Conservation (phyloP, 1,139 yeast genomes). For the Candida dubliniensis region DNA sequence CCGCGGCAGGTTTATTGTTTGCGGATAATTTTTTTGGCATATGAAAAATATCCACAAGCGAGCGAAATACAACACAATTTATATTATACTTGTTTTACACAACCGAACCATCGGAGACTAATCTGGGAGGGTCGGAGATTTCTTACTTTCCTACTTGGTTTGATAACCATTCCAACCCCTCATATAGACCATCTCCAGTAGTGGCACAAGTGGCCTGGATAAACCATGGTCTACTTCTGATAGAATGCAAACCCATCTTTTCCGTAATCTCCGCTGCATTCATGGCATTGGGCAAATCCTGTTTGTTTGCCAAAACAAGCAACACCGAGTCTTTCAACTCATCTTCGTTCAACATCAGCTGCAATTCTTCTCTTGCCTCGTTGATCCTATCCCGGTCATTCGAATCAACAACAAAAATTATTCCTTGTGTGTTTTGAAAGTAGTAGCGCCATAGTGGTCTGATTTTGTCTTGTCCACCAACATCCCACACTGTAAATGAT, state of each 20-base stretch:
- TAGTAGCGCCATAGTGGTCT: constrained; percentile 44
- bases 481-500: constrained; percentile 43
- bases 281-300: constrained; percentile 44
- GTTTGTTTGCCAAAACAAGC: constrained; percentile 41
- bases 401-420: constrained; percentile 40
- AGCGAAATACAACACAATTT: too few relatives aligned
- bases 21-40: too few relatives aligned
- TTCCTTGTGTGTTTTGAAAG: constrained; percentile 42
- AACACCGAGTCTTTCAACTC: constrained; percentile 41
- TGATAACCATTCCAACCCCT: constrained; percentile 45
- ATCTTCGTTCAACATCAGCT: constrained; percentile 42
- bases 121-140: too few relatives aligned
- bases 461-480: constrained; percentile 43
- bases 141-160: constrained; percentile 29
- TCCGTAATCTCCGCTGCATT: constrained; percentile 44
- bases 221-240: constrained; percentile 42
- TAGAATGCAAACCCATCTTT: constrained; percentile 41
- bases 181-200: constrained; percentile 42
- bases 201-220: constrained; percentile 44
- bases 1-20: too few relatives aligned
- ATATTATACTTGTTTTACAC: too few relatives aligned
- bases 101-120: too few relatives aligned
- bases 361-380: constrained; percentile 43
- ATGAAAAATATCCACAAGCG: too few relatives aligned
- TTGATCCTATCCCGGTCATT: constrained; percentile 42